Evolutionary conservation across 148 eudicot genomes (phyloP).

Genomic region (Rhododendron simsii): DNA sequence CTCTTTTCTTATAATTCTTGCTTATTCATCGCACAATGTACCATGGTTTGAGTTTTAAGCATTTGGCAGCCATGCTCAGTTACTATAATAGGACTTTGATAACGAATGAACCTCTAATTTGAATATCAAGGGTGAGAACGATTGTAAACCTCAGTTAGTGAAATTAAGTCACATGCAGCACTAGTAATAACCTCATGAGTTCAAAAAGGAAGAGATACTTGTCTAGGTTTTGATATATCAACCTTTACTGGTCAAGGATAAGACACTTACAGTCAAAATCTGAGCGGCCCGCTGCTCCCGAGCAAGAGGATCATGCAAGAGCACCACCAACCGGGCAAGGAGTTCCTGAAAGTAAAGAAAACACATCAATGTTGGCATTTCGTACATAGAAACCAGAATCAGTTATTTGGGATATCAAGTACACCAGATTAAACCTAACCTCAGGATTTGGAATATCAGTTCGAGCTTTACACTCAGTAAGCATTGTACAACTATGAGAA

Average conservation of each 20-base stretch:
- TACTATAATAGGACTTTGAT: background rate
- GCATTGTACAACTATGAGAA: conserved; percentile 51
- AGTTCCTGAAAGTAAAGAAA: conserved; percentile 54
- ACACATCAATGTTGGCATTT: background rate
- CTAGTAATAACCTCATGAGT: background rate
- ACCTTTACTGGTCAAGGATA: background rate
- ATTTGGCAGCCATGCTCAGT: background rate
- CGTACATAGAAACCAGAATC: background rate
- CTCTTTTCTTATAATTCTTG: background rate
- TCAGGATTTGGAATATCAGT: conserved; percentile 80
- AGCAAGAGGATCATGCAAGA: conserved; percentile 91
- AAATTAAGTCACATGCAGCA: background rate
- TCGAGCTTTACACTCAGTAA: conserved; percentile 77
- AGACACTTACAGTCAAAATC: conserved; percentile 62
- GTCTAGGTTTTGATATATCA: background rate
- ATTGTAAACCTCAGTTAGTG: background rate
- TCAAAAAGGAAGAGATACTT: background rate
- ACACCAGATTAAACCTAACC: conserved; percentile 36
- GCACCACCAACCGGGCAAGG: conserved; percentile 88
- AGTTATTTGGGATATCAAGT: background rate
- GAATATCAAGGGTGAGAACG: background rate
- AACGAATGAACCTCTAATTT: background rate
- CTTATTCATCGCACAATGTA: background rate
- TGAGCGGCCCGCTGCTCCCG: conserved; percentile 87
- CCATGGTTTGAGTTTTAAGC: background rate